Evolutionary conservation across 2,329 filamentous ascomycete species (phyloP), one percentile per base, ranked within the genome.

Genomic region (Penicillium occitanis): DNA sequence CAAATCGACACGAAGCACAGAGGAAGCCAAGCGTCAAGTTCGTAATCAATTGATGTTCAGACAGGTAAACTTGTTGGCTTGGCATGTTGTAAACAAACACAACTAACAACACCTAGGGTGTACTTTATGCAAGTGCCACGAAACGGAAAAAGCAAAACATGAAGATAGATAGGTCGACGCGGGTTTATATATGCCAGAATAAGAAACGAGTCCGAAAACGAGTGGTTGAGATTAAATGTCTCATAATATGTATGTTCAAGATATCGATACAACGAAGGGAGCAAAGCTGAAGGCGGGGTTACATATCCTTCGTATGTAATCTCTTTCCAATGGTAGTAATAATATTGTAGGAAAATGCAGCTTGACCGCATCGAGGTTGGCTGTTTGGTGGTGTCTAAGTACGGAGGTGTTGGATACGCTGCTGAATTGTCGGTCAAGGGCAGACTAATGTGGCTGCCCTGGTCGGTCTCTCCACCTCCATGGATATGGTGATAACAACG

Each of bases 141-240:
- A 37, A 37, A 57, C n/a, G 53, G 53, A 22, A 57, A 37, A 57
- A 57, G 19, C 5, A 8, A 57, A 57, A 25, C 33, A 57, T 37
- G 5, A 25, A 55, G 10, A n/a, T 42, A 13, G 19, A 48, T 28
- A 33, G 50, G n/a, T 28, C 25, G 25, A 53, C 6, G 50, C 17
- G 50, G 46, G 25, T 33, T n/a, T 53, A 28, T 53, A 53, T 53
- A n/a, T 33, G 28, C 11, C 50, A 14, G 30, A 19, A 53, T 37
- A 40, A 40, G 30, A 30, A 60, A 33, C 22, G 22, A 30, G 40
- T 3, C 14, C 25, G 3, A 30, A 46, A 60, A 60, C 28, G 57
- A 60, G 59, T 64, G 62, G 62, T 10, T 64, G 28, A 40, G 35
- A 64, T 64, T 63, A 64, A 64, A 64, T 64, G 51, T 64, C 62